Percentiles rank a stretch among this genome's conserved stretches.
These are phyloP conservation scores for Rubia peregrina DNA, from an alignment of 305 asterid genomes.

Conservation along the genomic window DNA sequence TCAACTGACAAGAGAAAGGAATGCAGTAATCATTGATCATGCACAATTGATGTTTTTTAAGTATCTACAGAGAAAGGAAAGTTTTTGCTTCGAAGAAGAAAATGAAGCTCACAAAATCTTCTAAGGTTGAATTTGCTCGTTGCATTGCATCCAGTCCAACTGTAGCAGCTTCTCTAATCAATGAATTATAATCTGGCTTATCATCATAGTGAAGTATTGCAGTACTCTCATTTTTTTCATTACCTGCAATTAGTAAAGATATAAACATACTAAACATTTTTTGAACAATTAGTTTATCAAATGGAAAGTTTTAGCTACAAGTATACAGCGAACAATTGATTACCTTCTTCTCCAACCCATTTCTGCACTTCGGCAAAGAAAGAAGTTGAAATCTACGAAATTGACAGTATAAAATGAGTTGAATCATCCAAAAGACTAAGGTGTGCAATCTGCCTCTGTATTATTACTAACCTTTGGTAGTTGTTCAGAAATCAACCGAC, in stretches of 20 bases:
- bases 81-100: not conserved
- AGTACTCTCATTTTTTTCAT: conserved; percentile 24
- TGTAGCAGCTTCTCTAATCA: conserved; percentile 35
- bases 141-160: conserved; percentile 67
- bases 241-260: conserved; percentile 33
- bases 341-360: conserved; percentile 39
- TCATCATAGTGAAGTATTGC: conserved; percentile 25
- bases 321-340: not conserved
- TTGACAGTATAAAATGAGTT: conserved; percentile 8
- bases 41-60: not conserved
- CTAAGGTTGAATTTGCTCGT: conserved; percentile 83
- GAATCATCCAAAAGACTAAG: conserved; percentile 12
- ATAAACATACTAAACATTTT: not conserved
- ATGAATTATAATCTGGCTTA: conserved; percentile 23
- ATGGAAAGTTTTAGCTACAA: not conserved
- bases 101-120: conserved; percentile 77
- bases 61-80: conserved; percentile 1
- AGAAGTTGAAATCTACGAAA: conserved; percentile 39
- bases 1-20: not conserved
- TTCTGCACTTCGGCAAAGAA: conserved; percentile 33
- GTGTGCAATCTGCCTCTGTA: conserved; percentile 13
- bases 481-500: conserved; percentile 52
- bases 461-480: conserved; percentile 47
- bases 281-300: not conserved
- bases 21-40: not conserved